Base-by-base conservation (phyloP, 2,329 filamentous ascomycete genomes). In the Lithohypha guttulata region DNA sequence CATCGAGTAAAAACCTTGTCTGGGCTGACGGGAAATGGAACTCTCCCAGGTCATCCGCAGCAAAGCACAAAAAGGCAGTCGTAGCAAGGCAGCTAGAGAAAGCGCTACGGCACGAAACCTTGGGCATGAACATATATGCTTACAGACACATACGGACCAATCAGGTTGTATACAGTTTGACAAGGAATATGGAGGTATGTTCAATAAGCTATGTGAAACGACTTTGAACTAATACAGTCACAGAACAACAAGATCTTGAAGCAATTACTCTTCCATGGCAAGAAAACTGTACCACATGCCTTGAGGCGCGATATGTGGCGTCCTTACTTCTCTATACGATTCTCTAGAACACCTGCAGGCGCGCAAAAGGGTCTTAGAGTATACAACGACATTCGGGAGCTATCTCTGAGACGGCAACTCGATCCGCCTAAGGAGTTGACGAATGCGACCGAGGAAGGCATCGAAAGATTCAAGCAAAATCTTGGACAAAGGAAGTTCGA, bases 291-390 rank as follows among this genome's bases (percentile, higher is more conserved):
- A 15, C 75, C 75, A 19, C 58, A 70, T 27, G 57, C 55, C 6
- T 59, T 79, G 34, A 74, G 76, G 44, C 73, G 71, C 53, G 76
- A 80, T 55, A 63, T 76, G 54, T 80, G 76, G 76, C 61, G 60
- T 10, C 75, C 75, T 0, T 69, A 76, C 55, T 75, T 66, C 53
- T 70, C 69, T 18, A 61, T 78, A 34, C 66, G 69, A 45, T 75
- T 79, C 48, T 66, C 70, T 19, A 58, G 64, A 28, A 48, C 47
- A 14, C 42, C 44, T 15, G 45, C 42, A 4, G 75, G 75, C 41
- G 42, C 46, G 3, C 33, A 43, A 7, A 39, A 43, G 29, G 75
- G 75, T 38, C 65, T 75, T 14, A 59, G 66, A 29, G 71, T 71
- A 14, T 78, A 69, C 55, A 64, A 67, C 34, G 67, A 71, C 46